Evolutionary conservation across 2,329 filamentous ascomycete species (phyloP).

Genomic region (Kalaharituber pfeilii): DNA sequence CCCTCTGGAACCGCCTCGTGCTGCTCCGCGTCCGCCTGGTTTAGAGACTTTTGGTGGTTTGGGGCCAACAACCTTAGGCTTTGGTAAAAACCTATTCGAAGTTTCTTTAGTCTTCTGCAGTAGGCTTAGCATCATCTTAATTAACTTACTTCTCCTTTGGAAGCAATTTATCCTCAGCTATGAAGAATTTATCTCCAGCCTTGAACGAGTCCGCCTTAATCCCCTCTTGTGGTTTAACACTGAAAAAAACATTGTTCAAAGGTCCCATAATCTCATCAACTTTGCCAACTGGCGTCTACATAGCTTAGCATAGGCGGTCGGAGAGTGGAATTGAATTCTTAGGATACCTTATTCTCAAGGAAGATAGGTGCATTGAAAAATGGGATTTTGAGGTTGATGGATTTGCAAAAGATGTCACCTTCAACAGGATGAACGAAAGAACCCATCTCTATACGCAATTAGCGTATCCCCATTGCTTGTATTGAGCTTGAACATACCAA

Average conservation of each 20-base stretch:
- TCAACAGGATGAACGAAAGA: constrained; percentile 86
- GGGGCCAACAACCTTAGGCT: constrained; percentile 46
- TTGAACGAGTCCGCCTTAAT: constrained; percentile 94
- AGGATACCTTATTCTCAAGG: constrained; percentile 78
- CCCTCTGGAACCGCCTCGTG: constrained; percentile 32
- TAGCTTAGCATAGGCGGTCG: neutral
- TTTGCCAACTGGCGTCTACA: constrained; percentile 74
- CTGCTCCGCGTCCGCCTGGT: constrained; percentile 30
- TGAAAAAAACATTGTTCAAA: constrained; percentile 97
- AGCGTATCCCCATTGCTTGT: constrained; percentile 2
- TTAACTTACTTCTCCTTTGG: constrained; percentile 58
- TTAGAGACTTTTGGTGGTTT: constrained; percentile 17
- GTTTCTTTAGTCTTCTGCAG: neutral
- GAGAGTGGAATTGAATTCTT: neutral
- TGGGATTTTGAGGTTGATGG: constrained; percentile 84
- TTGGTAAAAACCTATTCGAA: constrained; percentile 58
- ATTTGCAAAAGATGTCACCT: constrained; percentile 95
- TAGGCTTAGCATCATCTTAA: too few species aligned
- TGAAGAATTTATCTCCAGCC: constrained; percentile 91
- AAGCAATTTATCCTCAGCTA: constrained; percentile 82
- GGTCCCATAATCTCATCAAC: constrained; percentile 95
- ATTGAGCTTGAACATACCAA: constrained; percentile 31
- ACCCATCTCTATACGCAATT: constrained; percentile 55
- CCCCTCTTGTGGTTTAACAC: constrained; percentile 89
- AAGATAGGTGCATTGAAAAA: constrained; percentile 99